phyloP scores from a whole-genome alignment of 192 early-diverging fungal species.

The Backusella macrospora region DNA sequence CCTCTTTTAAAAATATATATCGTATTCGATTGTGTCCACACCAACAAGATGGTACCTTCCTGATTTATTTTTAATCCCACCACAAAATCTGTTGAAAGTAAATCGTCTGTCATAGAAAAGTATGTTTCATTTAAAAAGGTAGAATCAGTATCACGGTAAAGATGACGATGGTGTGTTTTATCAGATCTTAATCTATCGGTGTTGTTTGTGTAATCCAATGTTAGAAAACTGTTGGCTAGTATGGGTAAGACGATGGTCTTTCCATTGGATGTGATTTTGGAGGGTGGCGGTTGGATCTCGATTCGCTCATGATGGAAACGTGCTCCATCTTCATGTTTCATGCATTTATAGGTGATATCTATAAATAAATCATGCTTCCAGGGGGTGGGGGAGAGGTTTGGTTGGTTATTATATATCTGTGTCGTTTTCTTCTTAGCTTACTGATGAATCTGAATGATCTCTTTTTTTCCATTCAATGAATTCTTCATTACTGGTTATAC shows the following conservation, averaged over 20 bases:
- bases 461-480: slow-evolving; percentile 1
- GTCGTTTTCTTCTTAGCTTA: not conserved
- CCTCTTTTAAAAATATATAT: slow-evolving; percentile 39
- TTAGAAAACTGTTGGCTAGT: slow-evolving; percentile 1
- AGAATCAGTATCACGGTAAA: slow-evolving; percentile 7
- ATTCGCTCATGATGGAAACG: slow-evolving; percentile 24
- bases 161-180: not conserved
- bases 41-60: slow-evolving; percentile 22
- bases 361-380: not conserved
- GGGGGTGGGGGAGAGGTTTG: too few species aligned
- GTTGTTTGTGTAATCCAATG: slow-evolving; percentile 26
- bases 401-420: not conserved
- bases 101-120: slow-evolving; percentile 8
- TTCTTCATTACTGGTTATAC: not conserved
- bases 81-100: slow-evolving; percentile 11
- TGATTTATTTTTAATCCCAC: slow-evolving; percentile 18
- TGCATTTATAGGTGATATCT: slow-evolving; percentile 21
- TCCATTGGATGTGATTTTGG: slow-evolving; percentile 5
- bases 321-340: slow-evolving; percentile 26
- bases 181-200: slow-evolving; percentile 6
- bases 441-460: not conserved
- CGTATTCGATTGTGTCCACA: slow-evolving; percentile 31
- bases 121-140: slow-evolving; percentile 16
- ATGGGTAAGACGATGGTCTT: slow-evolving; percentile 20
- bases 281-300: not conserved